Evolutionary conservation across 805 yeast genomes (phyloP).

Genomic region (Candida xiaguanensis): DNA sequence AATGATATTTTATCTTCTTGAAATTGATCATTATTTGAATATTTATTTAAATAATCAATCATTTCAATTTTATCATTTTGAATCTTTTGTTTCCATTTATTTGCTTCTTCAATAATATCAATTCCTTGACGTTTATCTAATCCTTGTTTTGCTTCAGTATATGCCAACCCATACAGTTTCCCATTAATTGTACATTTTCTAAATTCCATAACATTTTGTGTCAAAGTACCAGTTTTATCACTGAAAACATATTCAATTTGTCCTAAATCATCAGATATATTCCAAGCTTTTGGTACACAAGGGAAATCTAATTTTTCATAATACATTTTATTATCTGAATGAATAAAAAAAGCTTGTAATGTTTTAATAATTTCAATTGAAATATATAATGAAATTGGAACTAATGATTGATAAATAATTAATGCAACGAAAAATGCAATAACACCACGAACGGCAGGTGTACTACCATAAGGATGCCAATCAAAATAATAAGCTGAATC

Average conservation of each 20-base stretch:
- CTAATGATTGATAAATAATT: conserved; percentile 71
- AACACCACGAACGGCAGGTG: conserved; percentile 62
- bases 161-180: conserved; percentile 66
- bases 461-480: conserved; percentile 53
- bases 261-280: conserved; percentile 78
- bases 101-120: conserved; percentile 50
- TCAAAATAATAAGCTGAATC: conserved; percentile 58
- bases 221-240: conserved; percentile 81
- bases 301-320: conserved; percentile 68
- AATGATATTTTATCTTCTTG: conserved; percentile 54
- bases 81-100: conserved; percentile 39
- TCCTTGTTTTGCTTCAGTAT: conserved; percentile 76
- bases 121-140: conserved; percentile 62
- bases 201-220: conserved; percentile 82
- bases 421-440: conserved; percentile 69
- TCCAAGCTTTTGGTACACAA: conserved; percentile 80
- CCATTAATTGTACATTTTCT: conserved; percentile 71
- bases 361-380: conserved; percentile 79
- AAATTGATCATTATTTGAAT: conserved; percentile 44
- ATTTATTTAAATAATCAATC: conserved; percentile 38
- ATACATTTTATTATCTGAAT: conserved; percentile 66
- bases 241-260: conserved; percentile 79
- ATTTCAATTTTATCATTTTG: conserved; percentile 42
- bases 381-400: conserved; percentile 76
- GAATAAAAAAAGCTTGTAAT: conserved; percentile 70